A percentile compares a stretch with the other conserved stretches of the same genome.
phyloP scores from a whole-genome alignment of 2,329 filamentous ascomycete genomes.

The Talaromyces sp. region DNA sequence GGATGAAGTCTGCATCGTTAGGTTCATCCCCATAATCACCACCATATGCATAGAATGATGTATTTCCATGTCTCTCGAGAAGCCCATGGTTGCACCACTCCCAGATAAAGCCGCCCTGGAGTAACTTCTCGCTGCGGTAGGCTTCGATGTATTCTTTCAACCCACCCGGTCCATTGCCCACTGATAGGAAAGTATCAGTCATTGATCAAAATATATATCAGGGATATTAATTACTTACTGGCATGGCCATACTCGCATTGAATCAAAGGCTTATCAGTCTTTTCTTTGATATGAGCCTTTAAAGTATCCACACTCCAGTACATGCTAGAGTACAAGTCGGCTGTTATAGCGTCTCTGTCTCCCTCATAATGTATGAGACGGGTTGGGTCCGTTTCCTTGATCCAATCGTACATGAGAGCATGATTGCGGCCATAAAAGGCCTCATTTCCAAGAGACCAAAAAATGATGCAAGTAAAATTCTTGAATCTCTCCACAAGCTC shows the following conservation, averaged over 20 bases:
- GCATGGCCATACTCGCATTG: constrained; percentile 56
- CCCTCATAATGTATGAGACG: constrained; percentile 65
- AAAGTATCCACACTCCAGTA: constrained; percentile 57
- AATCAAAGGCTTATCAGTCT: constrained; percentile 44
- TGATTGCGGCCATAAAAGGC: constrained; percentile 68
- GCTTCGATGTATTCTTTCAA: constrained; percentile 64
- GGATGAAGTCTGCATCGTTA: constrained; percentile 59
- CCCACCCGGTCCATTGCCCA: constrained; percentile 70
- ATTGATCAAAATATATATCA: not conserved
- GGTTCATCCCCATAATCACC: constrained; percentile 59
- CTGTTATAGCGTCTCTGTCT: constrained; percentile 55
- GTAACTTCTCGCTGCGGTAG: constrained; percentile 57
- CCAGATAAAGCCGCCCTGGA: constrained; percentile 66
- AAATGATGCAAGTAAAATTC: constrained; percentile 64
- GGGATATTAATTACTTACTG: constrained; percentile 29
- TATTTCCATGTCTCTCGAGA: constrained; percentile 18
- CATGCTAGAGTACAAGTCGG: constrained; percentile 69
- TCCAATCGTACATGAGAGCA: constrained; percentile 63
- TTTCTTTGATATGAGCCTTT: constrained; percentile 42
- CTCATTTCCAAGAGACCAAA: constrained; percentile 72
- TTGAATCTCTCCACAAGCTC: constrained; percentile 66
- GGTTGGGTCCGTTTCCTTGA: constrained; percentile 54
- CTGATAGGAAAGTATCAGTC: not conserved
- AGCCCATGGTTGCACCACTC: constrained; percentile 63
- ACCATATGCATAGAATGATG: constrained; percentile 55